These are phyloP conservation scores for Aspergillus bertholletiae DNA, from an alignment of 495 filamentous ascomycete genomes.

Conservation along the genomic window DNA sequence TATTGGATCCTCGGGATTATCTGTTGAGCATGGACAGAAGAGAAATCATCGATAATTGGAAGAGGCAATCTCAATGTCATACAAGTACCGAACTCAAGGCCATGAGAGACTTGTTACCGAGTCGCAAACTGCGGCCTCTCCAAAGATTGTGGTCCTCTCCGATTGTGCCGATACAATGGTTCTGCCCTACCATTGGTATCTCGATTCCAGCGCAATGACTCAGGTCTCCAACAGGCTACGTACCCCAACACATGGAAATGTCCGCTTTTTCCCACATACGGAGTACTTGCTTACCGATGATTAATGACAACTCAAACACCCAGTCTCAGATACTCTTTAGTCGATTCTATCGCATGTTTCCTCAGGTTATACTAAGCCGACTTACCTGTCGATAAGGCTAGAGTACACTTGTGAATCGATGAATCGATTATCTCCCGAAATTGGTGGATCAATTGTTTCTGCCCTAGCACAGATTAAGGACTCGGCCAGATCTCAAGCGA, in stretches of 20 bases:
- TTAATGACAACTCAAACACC: too few species aligned
- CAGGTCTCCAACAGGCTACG: background rate
- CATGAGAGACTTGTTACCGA: slow-evolving; percentile 2
- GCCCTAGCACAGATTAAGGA: slow-evolving; percentile 10
- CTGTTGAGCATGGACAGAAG: background rate
- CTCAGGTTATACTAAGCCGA: background rate
- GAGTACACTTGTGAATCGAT: background rate
- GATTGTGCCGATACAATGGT: background rate
- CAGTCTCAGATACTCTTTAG: too few species aligned
- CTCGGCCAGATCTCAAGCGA: slow-evolving; percentile 12
- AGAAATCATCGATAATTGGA: background rate
- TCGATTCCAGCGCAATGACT: background rate
- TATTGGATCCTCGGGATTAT: background rate
- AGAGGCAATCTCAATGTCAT: background rate
- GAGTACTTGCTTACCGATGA: too few species aligned
- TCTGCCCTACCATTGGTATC: slow-evolving; percentile 1
- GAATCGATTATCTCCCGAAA: background rate
- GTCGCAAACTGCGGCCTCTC: background rate
- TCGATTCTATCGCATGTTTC: too few species aligned
- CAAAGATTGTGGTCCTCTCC: background rate
- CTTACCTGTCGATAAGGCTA: background rate
- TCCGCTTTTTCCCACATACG: too few species aligned
- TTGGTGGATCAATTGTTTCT: slow-evolving; percentile 14
- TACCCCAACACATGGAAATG: background rate
- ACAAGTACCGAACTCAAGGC: background rate